These are phyloP conservation scores for Pseudocercospora ulei DNA, from an alignment of 2,329 filamentous ascomycete species.

Conservation along the genomic window DNA sequence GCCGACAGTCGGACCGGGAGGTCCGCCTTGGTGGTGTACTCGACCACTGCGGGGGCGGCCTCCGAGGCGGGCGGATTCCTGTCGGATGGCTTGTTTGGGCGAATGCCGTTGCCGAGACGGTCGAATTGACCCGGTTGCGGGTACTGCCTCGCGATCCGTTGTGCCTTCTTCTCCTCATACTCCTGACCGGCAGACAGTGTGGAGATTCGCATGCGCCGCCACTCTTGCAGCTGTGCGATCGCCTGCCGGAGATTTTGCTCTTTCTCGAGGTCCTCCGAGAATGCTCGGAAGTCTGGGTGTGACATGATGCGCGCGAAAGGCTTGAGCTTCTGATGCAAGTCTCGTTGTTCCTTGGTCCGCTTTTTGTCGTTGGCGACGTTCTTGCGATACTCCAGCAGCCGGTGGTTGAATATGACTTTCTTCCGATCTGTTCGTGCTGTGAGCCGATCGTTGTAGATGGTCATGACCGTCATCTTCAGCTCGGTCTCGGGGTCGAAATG, in stretches of 20 bases:
- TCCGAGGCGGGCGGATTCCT: constrained; percentile 23
- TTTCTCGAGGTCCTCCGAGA: constrained; percentile 75
- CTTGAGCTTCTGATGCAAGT: constrained; percentile 84
- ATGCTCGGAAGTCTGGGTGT: constrained; percentile 73
- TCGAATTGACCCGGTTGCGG: constrained; percentile 34
- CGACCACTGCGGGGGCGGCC: constrained; percentile 27
- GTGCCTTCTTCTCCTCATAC: constrained; percentile 79
- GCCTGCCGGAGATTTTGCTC: constrained; percentile 86
- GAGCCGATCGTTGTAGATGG: constrained; percentile 89
- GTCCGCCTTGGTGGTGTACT: constrained; percentile 31
- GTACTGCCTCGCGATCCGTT: constrained; percentile 53
- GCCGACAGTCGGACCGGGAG: constrained; percentile 28
- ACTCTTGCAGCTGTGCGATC: constrained; percentile 84
- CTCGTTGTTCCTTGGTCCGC: constrained; percentile 86
- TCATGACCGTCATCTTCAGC: constrained; percentile 94
- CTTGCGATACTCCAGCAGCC: constrained; percentile 83
- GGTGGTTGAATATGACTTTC: constrained; percentile 93
- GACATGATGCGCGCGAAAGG: constrained; percentile 97
- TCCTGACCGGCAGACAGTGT: constrained; percentile 80
- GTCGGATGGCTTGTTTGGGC: constrained; percentile 23
- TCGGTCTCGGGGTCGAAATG: constrained; percentile 93
- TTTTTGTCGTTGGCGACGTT: constrained; percentile 87
- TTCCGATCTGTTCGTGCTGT: constrained; percentile 89
- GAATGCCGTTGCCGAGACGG: constrained; percentile 26
- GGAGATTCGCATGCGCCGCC: constrained; percentile 74